A percentile compares a stretch with the other conserved stretches of the same genome.
phyloP scores from a whole-genome alignment of 1,139 yeast species.

The Saccharomycopsis crataegensis region DNA sequence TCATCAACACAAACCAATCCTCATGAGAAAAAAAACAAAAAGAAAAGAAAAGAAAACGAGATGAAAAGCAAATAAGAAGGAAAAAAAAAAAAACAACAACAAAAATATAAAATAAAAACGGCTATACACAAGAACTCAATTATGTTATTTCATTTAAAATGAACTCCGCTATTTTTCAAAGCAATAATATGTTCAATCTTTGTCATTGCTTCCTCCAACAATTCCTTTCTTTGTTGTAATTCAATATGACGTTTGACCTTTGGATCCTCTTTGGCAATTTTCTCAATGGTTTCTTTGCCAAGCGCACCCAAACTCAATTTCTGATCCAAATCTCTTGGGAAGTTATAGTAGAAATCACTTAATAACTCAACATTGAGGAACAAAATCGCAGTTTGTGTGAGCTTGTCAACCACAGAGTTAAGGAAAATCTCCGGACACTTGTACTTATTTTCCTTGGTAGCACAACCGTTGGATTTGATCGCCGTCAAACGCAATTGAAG shows the following conservation, averaged over 20 bases:
- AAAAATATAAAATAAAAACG: not conserved
- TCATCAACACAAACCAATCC: no score
- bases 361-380: slow-evolving; percentile 89
- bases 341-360: slow-evolving; percentile 91
- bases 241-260: slow-evolving; percentile 85
- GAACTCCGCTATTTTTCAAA: slow-evolving; percentile 41
- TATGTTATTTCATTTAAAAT: not conserved
- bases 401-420: slow-evolving; percentile 86
- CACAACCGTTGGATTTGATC: slow-evolving; percentile 70
- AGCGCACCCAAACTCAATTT: slow-evolving; percentile 53
- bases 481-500: slow-evolving; percentile 71
- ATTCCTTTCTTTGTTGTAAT: slow-evolving; percentile 84
- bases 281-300: slow-evolving; percentile 71
- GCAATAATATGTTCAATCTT: slow-evolving; percentile 88
- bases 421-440: slow-evolving; percentile 92
- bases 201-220: slow-evolving; percentile 71
- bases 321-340: slow-evolving; percentile 86
- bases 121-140: not conserved
- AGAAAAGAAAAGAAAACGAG: not conserved
- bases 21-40: not conserved
- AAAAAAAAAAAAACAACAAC: not conserved
- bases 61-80: not conserved
- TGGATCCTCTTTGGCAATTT: slow-evolving; percentile 92
- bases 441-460: slow-evolving; percentile 70
- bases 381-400: slow-evolving; percentile 86